Evolutionary conservation across 75 land plant species (phyloP).

Genomic region (Picea glauca): DNA sequence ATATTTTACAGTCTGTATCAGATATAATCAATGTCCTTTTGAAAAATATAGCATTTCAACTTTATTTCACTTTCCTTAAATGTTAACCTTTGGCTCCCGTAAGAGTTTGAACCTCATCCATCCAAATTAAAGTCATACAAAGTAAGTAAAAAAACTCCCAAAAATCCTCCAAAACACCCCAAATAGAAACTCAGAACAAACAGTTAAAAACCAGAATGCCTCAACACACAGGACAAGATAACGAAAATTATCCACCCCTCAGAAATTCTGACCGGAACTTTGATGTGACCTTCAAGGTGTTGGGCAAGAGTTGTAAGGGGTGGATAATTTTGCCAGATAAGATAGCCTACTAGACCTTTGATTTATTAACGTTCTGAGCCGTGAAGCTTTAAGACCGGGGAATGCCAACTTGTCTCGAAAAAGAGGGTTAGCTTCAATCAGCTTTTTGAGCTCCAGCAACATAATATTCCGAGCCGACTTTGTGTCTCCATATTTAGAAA

Average conservation of each 20-base stretch:
- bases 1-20: background rate
- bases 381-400: constrained; percentile 60
- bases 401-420: constrained; percentile 76
- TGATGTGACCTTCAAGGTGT: too few species aligned
- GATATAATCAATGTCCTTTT: background rate
- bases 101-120: background rate
- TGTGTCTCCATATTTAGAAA: constrained; percentile 86
- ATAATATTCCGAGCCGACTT: constrained; percentile 78
- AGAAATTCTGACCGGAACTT: too few species aligned
- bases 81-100: too few species aligned
- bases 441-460: constrained; percentile 78
- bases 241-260: too few species aligned
- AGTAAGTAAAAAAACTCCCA: background rate
- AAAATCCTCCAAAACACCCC: background rate
- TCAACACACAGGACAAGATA: too few species aligned
- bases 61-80: too few species aligned
- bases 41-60: background rate
- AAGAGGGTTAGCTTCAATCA: constrained; percentile 68
- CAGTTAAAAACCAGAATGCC: too few species aligned
- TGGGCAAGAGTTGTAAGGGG: too few species aligned
- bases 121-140: background rate
- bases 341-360: constrained; percentile 45
- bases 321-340: too few species aligned
- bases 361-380: constrained; percentile 67
- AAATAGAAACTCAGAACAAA: too few species aligned